Base-by-base conservation (phyloP, 495 filamentous ascomycete genomes). In the Aspergillus ellipticus region DNA sequence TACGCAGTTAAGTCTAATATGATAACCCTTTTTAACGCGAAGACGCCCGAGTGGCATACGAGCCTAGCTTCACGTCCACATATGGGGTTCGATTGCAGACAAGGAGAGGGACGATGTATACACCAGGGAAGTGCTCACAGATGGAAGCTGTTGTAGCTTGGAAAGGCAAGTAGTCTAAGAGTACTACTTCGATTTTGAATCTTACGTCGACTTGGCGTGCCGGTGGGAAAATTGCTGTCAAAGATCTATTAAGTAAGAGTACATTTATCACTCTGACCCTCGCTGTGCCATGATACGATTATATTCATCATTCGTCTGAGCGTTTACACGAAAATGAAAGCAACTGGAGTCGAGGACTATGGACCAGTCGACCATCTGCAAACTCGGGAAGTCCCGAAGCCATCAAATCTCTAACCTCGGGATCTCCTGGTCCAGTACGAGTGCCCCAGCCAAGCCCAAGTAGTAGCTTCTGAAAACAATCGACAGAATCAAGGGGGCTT, bases 391-490 rank as follows among this genome's bases (percentile, higher is more conserved):
- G 47, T 72, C 21, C 55, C 58, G n/a, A 55, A 65, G 31, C 63
- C 69, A 13, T 35, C 42, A 21, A 22, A 46, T 0, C 62, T 63
- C 0, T 11, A 60, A 50, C 63, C 63, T 21, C 61, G 66, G 37
- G 67, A 70, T 58, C 22, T 70, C 6, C 53, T 68, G 7, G 53
- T 70, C 21, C 58, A 58, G 66, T 66, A 65, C 35, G 26, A 13
- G 4, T 22, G 4, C n/a, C 10, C 3, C 24, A 28, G 22, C 15
- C 22, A 13, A 8, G 13, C 28, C 21, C 10, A 7, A 21, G 4
- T 22, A 47, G 17, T 22, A 48, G 16, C 5, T n/a, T 29, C 45
- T 29, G 20, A 48, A 21, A 48, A 8, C 24, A 2, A 0, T 29
- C 10, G 2, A 16, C 24, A 48, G 45, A 22, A 22, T 48, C 13